Percentiles rank a stretch among this genome's conserved stretches.
Conservation (phyloP, 192 early-diverging fungal genomes). For the Allomyces javanicus region DNA sequence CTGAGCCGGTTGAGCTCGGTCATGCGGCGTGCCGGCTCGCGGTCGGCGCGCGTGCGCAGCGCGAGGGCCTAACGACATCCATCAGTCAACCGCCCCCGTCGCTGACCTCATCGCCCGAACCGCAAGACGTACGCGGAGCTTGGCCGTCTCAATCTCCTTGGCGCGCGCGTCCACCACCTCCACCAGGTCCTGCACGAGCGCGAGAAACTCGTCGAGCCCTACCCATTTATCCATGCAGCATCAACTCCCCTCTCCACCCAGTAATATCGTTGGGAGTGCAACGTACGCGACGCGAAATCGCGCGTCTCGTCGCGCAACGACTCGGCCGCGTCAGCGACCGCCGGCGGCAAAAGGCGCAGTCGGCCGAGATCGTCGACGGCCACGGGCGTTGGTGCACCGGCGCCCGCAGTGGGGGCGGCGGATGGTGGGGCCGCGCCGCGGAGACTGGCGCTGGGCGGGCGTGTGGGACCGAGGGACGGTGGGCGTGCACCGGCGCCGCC, state of each 20-base stretch:
- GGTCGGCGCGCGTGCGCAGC: not conserved
- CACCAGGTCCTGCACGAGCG: not conserved
- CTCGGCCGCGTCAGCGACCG: not conserved
- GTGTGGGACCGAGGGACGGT: no score
- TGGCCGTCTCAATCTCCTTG: not conserved
- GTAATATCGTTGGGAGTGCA: no score
- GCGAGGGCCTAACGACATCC: not conserved
- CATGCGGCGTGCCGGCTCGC: not conserved
- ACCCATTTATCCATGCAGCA: not conserved
- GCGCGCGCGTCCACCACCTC: not conserved
- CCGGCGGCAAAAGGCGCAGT: not conserved
- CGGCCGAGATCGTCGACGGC: not conserved
- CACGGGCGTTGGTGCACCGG: not conserved
- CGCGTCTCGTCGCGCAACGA: not conserved
- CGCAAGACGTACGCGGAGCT: not conserved
- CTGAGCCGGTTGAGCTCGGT: not conserved
- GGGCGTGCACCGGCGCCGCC: no score
- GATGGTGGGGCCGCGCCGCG: no score
- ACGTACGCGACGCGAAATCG: not conserved
- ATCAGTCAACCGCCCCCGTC: no score
- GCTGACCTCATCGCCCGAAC: no score
- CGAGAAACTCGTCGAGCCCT: not conserved
- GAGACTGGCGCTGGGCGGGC: no score
- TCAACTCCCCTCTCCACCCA: no score
- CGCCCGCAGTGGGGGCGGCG: not conserved